Percentiles rank a stretch among this genome's conserved stretches.
These are phyloP conservation scores for Huntiella savannae DNA, from an alignment of 2,329 filamentous ascomycete genomes.

Conservation along the genomic window DNA sequence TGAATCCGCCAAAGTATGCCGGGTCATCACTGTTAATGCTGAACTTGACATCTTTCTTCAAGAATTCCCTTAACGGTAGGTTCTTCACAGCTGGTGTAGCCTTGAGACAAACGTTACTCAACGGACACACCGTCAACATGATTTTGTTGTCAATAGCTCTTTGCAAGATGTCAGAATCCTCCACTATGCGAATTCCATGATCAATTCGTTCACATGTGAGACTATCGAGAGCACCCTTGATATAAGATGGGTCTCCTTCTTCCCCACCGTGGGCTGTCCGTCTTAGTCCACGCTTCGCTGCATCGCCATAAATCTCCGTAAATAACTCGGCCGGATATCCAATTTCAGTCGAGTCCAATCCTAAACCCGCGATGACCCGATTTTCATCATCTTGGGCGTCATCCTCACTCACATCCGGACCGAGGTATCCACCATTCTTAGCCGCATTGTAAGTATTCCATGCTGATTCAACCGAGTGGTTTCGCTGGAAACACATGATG, in stretches of 20 bases:
- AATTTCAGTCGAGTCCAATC: slow-evolving; percentile 46
- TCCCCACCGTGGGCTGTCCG: slow-evolving; percentile 62
- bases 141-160: slow-evolving; percentile 37
- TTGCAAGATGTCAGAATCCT: slow-evolving; percentile 38
- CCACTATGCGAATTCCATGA: slow-evolving; percentile 48
- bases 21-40: slow-evolving; percentile 60
- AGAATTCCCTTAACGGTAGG: slow-evolving; percentile 40
- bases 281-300: slow-evolving; percentile 33
- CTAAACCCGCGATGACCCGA: slow-evolving; percentile 41
- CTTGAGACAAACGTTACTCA: slow-evolving; percentile 42
- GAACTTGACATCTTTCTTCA: slow-evolving; percentile 46
- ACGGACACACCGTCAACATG: slow-evolving; percentile 51
- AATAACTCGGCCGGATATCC: slow-evolving; percentile 40
- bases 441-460: slow-evolving; percentile 26
- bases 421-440: slow-evolving; percentile 10
- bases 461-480: slow-evolving; percentile 43
- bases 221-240: slow-evolving; percentile 41
- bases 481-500: slow-evolving; percentile 54
- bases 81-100: slow-evolving; percentile 16
- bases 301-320: slow-evolving; percentile 35
- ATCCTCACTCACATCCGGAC: not conserved
- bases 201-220: slow-evolving; percentile 51
- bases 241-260: slow-evolving; percentile 50
- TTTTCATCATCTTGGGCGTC: slow-evolving; percentile 16
- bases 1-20: slow-evolving; percentile 58